These are phyloP conservation scores for Trifolium dubium DNA, from an alignment of 306 rosid species.

Conservation along the genomic window DNA sequence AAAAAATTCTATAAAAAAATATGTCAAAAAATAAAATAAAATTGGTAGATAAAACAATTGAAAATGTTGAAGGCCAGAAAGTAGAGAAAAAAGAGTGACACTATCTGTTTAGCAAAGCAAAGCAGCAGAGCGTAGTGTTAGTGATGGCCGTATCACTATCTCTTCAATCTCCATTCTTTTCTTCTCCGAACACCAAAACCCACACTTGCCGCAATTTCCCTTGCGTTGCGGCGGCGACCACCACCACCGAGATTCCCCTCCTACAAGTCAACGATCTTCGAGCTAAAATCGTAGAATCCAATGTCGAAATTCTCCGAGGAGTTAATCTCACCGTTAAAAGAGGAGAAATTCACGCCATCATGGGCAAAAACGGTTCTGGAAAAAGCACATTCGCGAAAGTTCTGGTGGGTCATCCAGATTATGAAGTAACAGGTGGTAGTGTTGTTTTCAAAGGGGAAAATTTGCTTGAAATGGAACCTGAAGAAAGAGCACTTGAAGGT, in stretches of 20 bases:
- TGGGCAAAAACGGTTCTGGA: slow-evolving; percentile 97
- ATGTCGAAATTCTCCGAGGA: slow-evolving; percentile 71
- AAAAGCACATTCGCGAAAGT: slow-evolving; percentile 96
- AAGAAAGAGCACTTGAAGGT: slow-evolving; percentile 82
- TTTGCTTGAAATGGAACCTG: slow-evolving; percentile 87
- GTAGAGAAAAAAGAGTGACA: not conserved
- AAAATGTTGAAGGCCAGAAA: not conserved
- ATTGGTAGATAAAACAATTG: too few relatives aligned
- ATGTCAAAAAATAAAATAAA: too few relatives aligned
- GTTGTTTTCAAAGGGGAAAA: slow-evolving; percentile 76
- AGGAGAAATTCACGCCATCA: slow-evolving; percentile 95
- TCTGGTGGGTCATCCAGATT: slow-evolving; percentile 88
- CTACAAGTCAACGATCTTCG: slow-evolving; percentile 78
- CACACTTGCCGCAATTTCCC: slow-evolving; percentile 22
- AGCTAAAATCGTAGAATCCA: slow-evolving; percentile 73
- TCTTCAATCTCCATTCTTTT: not conserved
- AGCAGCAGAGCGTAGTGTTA: not conserved
- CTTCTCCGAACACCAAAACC: not conserved
- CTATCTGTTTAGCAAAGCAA: not conserved
- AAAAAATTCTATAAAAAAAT: too few relatives aligned
- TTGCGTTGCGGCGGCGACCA: slow-evolving; percentile 31
- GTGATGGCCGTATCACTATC: not conserved
- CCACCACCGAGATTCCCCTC: slow-evolving; percentile 44
- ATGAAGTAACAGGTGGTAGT: slow-evolving; percentile 84
- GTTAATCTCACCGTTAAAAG: slow-evolving; percentile 74